Base-by-base conservation (phyloP, 192 early-diverging fungal genomes). In the Gryganskiella cystojenkinii region DNA sequence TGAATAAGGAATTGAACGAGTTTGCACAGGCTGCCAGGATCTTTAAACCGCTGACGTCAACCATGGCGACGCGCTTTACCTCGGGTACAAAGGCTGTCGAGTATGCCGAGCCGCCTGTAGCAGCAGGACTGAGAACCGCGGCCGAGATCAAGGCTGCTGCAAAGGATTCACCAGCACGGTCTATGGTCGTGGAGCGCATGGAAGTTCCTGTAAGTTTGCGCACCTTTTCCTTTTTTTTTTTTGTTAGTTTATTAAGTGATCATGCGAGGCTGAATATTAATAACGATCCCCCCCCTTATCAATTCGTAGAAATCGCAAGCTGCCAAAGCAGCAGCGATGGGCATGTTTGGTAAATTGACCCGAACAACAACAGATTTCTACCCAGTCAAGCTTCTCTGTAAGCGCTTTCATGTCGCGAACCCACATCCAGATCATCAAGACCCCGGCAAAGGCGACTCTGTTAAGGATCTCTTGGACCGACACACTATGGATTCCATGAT, bases 1-100 rank as follows among this genome's bases (percentile, higher is more conserved):
- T 66, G 51, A 70, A 52, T 40, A 89, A 91, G 51, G 94, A 95
- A 61, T 20, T 86, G 11, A 73, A 83, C 33, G 94, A 95, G 44
- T 95, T 95, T 81, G 74, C 83, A 9, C 92, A 92, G 68, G 89
- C 94, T 0, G 93, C 93, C 0, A 75, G 84, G 27, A 91, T 95
- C 30, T 95, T 90, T 65, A 84, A 88, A 35, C 94, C 93, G 0
- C 65, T 95, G 17, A 87, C 88, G 15, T 55, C 55, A 15, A 87
- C 90, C 80, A 93, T 95, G 86, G 85, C 90, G 4, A 86, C 85
- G 10, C 80, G 94, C 9, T 95, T 95, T 59, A 91, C 91, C 2
- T 82, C 81, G 17, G 83, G 88, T 1, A 73, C 68, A 15, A 67
- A 53, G 25, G 33, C 45, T 5, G 42, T 79, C 22, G 82, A 84